Evolutionary conservation across 2,329 filamentous ascomycete species (phyloP).

Genomic region (Botrytis tulipae): DNA sequence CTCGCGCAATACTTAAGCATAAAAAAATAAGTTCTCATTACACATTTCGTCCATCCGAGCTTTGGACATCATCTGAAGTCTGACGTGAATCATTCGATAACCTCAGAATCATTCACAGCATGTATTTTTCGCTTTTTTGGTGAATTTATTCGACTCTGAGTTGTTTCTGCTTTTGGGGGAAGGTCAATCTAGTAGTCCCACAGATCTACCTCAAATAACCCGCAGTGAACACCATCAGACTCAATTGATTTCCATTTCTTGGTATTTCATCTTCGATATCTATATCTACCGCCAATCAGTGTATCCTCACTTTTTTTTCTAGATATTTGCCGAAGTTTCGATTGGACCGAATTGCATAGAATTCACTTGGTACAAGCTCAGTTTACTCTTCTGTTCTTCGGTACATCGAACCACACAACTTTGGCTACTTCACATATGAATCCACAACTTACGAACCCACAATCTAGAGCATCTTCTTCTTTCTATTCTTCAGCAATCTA

Average conservation of each 20-base stretch:
- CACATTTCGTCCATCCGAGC: not conserved
- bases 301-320: no score
- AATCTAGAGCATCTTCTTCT: not conserved
- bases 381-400: no score
- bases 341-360: not conserved
- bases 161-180: not conserved
- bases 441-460: not conserved
- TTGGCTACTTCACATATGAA: not conserved
- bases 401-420: not conserved
- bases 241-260: not conserved
- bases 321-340: rapidly evolving
- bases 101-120: not conserved
- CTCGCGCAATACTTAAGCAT: not conserved
- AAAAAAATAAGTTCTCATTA: not conserved
- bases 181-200: not conserved
- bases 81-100: not conserved
- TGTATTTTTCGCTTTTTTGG: not conserved
- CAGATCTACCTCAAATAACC: not conserved
- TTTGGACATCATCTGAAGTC: not conserved
- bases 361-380: not conserved
- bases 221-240: not conserved
- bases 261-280: not conserved
- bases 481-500: not conserved
- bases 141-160: not conserved
- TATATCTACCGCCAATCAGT: not conserved